These are phyloP conservation scores for Erythrophleum ivorense DNA, from an alignment of 331 rosid genomes.

Conservation along the genomic window DNA sequence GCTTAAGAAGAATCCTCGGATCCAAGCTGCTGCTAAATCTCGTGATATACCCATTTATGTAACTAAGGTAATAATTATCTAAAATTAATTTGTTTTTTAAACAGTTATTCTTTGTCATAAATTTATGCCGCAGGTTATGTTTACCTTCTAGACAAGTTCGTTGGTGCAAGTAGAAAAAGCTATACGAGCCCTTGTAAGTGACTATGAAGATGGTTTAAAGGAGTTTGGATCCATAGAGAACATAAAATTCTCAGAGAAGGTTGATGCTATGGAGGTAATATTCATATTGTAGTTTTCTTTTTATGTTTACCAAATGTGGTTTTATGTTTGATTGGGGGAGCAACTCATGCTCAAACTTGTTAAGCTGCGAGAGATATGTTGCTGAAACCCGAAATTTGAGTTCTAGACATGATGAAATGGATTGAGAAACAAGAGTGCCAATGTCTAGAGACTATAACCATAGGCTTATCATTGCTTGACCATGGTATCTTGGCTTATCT, in stretches of 20 bases:
- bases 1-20: slow-evolving; percentile 89
- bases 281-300: slow-evolving; percentile 38
- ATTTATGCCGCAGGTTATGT: slow-evolving; percentile 36
- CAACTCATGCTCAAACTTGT: slow-evolving; percentile 15
- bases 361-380: slow-evolving; percentile 8
- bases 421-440: slow-evolving; percentile 22
- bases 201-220: slow-evolving; percentile 72
- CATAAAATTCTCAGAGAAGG: slow-evolving; percentile 65
- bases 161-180: slow-evolving; percentile 85
- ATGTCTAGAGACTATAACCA: background rate
- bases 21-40: slow-evolving; percentile 92
- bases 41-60: slow-evolving; percentile 72
- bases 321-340: background rate
- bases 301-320: no score
- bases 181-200: slow-evolving; percentile 66
- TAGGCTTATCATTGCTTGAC: background rate
- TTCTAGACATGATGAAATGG: slow-evolving; percentile 28
- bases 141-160: slow-evolving; percentile 63
- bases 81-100: slow-evolving; percentile 12
- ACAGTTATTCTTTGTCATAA: slow-evolving; percentile 8
- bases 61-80: slow-evolving; percentile 66
- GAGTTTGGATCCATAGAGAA: slow-evolving; percentile 57
- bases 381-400: slow-evolving; percentile 27
- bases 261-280: slow-evolving; percentile 89
- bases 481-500: background rate